Evolutionary conservation across 371 early-diverging fungal species (phyloP).

Genomic region (Phascolomyces articulosus): DNA sequence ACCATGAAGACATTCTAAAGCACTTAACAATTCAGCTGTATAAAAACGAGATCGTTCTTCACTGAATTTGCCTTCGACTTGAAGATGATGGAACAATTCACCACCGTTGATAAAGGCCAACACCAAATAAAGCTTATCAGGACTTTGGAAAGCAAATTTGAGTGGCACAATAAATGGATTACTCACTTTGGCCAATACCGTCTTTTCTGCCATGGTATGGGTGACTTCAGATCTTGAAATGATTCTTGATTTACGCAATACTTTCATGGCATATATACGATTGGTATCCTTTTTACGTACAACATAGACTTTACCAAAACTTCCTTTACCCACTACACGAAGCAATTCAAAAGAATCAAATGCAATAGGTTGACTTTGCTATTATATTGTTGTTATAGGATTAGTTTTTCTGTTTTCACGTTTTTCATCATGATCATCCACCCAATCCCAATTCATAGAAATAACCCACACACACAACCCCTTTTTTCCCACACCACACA

Average conservation of each 20-base stretch:
- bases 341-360: slow-evolving; percentile 95
- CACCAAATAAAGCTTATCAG: slow-evolving; percentile 87
- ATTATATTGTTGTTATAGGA: slow-evolving; percentile 2
- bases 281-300: slow-evolving; percentile 93
- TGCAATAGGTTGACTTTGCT: slow-evolving; percentile 67
- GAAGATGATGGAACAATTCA: slow-evolving; percentile 92
- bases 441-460: too few relatives aligned
- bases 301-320: slow-evolving; percentile 97
- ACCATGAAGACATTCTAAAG: slow-evolving; percentile 87
- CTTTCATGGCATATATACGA: slow-evolving; percentile 98
- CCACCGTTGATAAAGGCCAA: slow-evolving; percentile 95
- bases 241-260: slow-evolving; percentile 92
- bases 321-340: slow-evolving; percentile 95
- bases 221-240: slow-evolving; percentile 89
- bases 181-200: slow-evolving; percentile 81
- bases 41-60: slow-evolving; percentile 73
- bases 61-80: slow-evolving; percentile 74
- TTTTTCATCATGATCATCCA: too few relatives aligned
- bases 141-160: slow-evolving; percentile 87
- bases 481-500: too few relatives aligned
- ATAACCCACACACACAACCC: too few relatives aligned
- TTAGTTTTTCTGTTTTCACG: too few relatives aligned
- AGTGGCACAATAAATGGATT: slow-evolving; percentile 90
- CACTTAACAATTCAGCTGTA: slow-evolving; percentile 77
- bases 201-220: slow-evolving; percentile 91